Conservation (phyloP, 2,329 filamentous ascomycete genomes). For the Dendrostoma leiphaemia region DNA sequence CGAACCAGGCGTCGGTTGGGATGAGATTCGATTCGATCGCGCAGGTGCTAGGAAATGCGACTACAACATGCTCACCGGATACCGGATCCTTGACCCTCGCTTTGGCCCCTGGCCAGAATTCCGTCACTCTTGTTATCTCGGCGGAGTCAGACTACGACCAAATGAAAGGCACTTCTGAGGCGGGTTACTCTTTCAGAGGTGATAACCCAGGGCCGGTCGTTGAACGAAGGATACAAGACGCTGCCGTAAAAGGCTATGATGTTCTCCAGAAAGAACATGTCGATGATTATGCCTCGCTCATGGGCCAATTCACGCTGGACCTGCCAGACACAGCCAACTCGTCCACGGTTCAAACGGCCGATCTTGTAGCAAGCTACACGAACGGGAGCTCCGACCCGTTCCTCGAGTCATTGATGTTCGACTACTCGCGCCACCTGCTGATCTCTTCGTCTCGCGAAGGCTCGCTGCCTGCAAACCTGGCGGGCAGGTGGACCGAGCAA, state of each 20-base stretch:
- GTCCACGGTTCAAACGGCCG: constrained; percentile 33
- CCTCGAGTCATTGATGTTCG: constrained; percentile 51
- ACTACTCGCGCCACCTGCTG: constrained; percentile 52
- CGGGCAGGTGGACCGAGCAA: constrained; percentile 52
- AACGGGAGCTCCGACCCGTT: constrained; percentile 44
- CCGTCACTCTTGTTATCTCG: constrained; percentile 39
- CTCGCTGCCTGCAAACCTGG: constrained; percentile 54
- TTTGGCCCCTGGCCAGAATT: constrained; percentile 22
- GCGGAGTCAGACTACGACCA: constrained; percentile 50
- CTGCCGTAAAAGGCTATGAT: constrained; percentile 30
- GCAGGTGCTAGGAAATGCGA: constrained; percentile 23
- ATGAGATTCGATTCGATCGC: constrained; percentile 42
- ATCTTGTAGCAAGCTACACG: constrained; percentile 17
- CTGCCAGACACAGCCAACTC: constrained; percentile 45
- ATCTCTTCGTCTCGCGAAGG: constrained; percentile 51
- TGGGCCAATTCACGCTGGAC: constrained; percentile 37
- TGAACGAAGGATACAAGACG: constrained; percentile 30
- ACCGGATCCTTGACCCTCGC: constrained; percentile 29
- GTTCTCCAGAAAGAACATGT: constrained; percentile 34
- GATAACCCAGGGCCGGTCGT: constrained; percentile 41
- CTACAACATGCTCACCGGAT: constrained; percentile 3
- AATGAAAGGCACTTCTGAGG: constrained; percentile 42
- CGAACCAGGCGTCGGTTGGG: constrained; percentile 41
- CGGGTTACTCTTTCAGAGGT: constrained; percentile 47
- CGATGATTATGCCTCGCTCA: constrained; percentile 39